Conservation (phyloP, 129 eudicot species). For the Lactuca saligna region DNA sequence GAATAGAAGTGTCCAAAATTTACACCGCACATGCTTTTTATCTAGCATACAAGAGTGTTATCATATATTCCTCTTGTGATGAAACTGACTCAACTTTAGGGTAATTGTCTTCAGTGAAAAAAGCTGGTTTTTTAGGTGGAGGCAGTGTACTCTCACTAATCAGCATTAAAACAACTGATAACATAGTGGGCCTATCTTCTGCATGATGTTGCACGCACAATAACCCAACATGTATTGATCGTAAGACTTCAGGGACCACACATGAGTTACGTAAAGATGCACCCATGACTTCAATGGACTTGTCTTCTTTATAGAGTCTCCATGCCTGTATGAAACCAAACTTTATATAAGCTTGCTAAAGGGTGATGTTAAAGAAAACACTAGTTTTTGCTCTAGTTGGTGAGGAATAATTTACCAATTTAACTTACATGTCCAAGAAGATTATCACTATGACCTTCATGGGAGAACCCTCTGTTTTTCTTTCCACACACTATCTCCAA, state of each 20-base stretch:
- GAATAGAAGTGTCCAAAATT: too few relatives aligned
- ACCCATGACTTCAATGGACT: not conserved
- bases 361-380: not conserved
- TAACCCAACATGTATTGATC: conserved; percentile 16
- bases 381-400: too few relatives aligned
- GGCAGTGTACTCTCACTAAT: conserved; percentile 5
- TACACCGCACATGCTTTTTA: too few relatives aligned
- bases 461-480: conserved; percentile 21
- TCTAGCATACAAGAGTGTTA: not conserved
- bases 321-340: not conserved
- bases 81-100: not conserved
- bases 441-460: conserved; percentile 15
- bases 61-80: not conserved
- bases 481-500: conserved; percentile 3
- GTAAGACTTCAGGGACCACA: conserved; percentile 1
- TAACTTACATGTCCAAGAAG: conserved; percentile 22
- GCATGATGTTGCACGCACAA: conserved; percentile 23
- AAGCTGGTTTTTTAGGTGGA: conserved; percentile 4
- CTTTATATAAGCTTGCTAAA: not conserved
- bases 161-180: conserved; percentile 16
- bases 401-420: too few relatives aligned
- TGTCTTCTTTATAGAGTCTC: not conserved
- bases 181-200: conserved; percentile 31
- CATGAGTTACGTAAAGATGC: not conserved
- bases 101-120: not conserved